phyloP scores from a whole-genome alignment of 2,329 filamentous ascomycete species.

The Dactylonectria macrodidyma region DNA sequence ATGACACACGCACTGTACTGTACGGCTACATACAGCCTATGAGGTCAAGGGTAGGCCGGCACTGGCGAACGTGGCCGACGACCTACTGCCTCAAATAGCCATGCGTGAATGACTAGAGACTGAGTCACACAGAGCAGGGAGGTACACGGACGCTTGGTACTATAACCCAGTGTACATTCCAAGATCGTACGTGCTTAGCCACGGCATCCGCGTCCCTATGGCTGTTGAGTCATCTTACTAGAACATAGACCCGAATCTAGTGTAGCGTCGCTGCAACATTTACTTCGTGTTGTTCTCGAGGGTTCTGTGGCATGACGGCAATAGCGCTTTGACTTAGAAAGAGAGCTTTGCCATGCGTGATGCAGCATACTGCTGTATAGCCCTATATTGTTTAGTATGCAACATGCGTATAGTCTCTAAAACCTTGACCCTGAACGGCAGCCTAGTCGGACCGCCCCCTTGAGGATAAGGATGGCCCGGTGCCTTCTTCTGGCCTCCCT shows the following conservation, averaged over 20 bases:
- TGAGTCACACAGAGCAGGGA: not conserved
- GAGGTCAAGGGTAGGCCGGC: slow-evolving; percentile 1
- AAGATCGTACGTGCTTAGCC: not conserved
- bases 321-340: not conserved
- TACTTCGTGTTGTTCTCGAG: not conserved
- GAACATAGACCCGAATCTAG: not conserved
- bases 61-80: not conserved
- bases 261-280: not conserved
- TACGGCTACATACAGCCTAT: slow-evolving; percentile 1
- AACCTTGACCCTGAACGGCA: too few relatives aligned
- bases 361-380: too few relatives aligned
- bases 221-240: not conserved
- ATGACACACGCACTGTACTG: not conserved
- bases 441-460: not conserved
- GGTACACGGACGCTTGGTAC: not conserved
- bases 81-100: slow-evolving; percentile 1
- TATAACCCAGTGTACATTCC: not conserved
- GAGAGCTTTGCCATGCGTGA: too few relatives aligned
- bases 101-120: not conserved
- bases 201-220: not conserved
- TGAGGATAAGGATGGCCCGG: not conserved
- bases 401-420: too few relatives aligned
- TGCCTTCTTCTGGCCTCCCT: not conserved
- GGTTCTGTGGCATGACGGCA: not conserved
- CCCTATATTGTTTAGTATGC: too few relatives aligned